Percentiles rank a stretch among this genome's conserved stretches.
Conservation (phyloP, 306 rosid genomes). For the Coriaria nepalensis region DNA sequence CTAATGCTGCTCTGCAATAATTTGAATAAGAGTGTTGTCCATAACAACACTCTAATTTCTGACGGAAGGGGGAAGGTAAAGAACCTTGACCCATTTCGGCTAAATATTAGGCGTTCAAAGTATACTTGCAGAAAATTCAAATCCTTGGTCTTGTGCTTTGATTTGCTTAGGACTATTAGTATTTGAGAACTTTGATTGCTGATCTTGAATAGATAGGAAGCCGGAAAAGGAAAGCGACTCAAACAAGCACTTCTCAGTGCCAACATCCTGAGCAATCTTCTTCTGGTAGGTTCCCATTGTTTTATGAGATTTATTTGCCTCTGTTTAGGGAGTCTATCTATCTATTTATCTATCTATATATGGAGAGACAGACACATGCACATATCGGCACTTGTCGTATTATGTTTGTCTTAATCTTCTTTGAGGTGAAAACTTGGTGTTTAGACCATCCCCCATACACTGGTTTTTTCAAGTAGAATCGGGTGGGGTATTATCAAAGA, state of each 20-base stretch:
- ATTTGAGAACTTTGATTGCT: conserved; percentile 25
- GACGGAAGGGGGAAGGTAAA: conserved; percentile 12
- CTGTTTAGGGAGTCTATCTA: too few relatives aligned
- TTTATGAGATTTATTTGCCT: background rate
- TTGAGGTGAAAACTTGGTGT: too few relatives aligned
- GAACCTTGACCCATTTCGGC: conserved; percentile 12
- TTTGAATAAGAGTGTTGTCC: too few relatives aligned
- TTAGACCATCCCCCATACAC: too few relatives aligned
- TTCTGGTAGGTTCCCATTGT: conserved; percentile 30
- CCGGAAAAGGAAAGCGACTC: conserved; percentile 57
- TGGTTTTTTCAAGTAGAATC: too few relatives aligned
- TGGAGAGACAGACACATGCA: too few relatives aligned
- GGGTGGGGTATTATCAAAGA: too few relatives aligned
- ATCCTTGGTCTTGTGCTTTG: conserved; percentile 27
- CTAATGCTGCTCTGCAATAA: too few relatives aligned
- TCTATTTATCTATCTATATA: too few relatives aligned
- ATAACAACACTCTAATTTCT: background rate
- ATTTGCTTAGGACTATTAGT: conserved; percentile 12
- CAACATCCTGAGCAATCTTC: conserved; percentile 21
- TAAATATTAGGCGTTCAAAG: conserved; percentile 15
- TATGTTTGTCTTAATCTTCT: too few relatives aligned
- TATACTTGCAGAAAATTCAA: conserved; percentile 33
- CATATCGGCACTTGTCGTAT: too few relatives aligned
- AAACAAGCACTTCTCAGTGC: conserved; percentile 19
- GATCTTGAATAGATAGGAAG: conserved; percentile 42